Conservation (phyloP, 1,284 basidiomycete genomes). For the Acaromyces ingoldii region DNA sequence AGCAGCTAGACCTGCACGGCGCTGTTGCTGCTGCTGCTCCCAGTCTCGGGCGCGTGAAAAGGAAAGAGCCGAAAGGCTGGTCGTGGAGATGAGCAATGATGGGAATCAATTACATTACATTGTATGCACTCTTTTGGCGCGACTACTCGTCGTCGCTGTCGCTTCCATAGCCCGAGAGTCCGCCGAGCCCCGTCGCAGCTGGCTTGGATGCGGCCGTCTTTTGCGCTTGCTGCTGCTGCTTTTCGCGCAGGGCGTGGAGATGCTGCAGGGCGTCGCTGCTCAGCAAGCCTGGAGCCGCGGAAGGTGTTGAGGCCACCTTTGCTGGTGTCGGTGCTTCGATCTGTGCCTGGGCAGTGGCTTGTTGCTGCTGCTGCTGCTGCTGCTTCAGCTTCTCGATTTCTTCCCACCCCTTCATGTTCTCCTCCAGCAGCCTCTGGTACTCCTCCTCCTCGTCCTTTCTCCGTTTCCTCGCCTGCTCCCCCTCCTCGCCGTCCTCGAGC, state of each 20-base stretch:
- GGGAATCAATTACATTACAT: too few species aligned
- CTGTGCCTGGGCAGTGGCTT: too few species aligned
- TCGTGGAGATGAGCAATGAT: too few species aligned
- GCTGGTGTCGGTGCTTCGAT: too few species aligned
- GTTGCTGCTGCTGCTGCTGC: constrained; percentile 1
- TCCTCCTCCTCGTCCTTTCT: constrained; percentile 33
- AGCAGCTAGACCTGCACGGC: too few species aligned
- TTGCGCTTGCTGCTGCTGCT: constrained; percentile 3
- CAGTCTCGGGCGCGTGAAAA: too few species aligned
- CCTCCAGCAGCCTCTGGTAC: constrained; percentile 35
- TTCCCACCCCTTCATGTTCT: constrained; percentile 42
- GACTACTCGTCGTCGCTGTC: too few species aligned
- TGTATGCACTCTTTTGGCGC: too few species aligned
- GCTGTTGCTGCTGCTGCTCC: too few species aligned
- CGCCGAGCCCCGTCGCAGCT: constrained; percentile 17
- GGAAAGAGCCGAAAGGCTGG: too few species aligned
- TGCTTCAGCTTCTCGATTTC: constrained; percentile 19
- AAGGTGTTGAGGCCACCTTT: neutral
- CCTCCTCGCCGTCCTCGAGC: constrained; percentile 17
- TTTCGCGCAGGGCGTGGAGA: constrained; percentile 16
- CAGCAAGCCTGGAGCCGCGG: constrained; percentile 15
- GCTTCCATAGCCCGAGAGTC: constrained; percentile 41
- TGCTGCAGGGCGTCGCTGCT: constrained; percentile 27
- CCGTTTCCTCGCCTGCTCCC: constrained; percentile 27
- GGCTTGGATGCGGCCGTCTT: constrained; percentile 6